Percentiles rank a stretch among this genome's conserved stretches.
These are phyloP conservation scores for Phycomyces nitens DNA, from an alignment of 192 early-diverging fungal species.

Conservation along the genomic window DNA sequence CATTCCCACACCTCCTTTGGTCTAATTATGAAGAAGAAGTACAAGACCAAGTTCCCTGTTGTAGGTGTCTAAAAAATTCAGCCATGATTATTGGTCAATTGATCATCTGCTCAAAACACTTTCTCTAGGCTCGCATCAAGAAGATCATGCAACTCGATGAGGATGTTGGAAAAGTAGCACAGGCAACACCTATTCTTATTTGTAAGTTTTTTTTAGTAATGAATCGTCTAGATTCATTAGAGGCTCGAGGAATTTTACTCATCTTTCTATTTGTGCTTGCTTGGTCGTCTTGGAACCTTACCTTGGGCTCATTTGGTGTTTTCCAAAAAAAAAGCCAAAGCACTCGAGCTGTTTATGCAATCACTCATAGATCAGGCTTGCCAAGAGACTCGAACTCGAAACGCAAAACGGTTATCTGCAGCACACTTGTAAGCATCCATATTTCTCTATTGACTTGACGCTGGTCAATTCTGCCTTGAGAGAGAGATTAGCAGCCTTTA, in stretches of 20 bases:
- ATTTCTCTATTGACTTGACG: neutral
- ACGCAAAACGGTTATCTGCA: constrained; percentile 79
- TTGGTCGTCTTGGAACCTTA: no score
- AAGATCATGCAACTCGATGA: constrained; percentile 99
- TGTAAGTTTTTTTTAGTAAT: constrained; percentile 52
- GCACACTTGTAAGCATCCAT: constrained; percentile 72
- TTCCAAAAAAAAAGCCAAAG: no score
- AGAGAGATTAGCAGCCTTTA: neutral
- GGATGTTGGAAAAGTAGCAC: constrained; percentile 97
- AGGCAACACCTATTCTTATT: constrained; percentile 93
- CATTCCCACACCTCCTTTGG: neutral
- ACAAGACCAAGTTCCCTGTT: constrained; percentile 92
- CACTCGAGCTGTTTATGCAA: constrained; percentile 94
- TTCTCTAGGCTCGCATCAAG: constrained; percentile 90
- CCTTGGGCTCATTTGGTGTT: no score
- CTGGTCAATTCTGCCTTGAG: neutral
- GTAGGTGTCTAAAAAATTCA: constrained; percentile 48
- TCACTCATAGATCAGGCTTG: constrained; percentile 85
- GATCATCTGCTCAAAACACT: no score
- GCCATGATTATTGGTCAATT: neutral
- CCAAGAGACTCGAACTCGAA: constrained; percentile 72
- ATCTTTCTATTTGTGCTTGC: constrained; percentile 9
- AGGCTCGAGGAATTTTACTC: neutral
- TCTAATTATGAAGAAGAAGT: constrained; percentile 73
- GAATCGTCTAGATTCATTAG: no score